Percentiles rank a stretch among this genome's conserved stretches.
These are phyloP conservation scores for Malus orientalis DNA, from an alignment of 306 rosid species.

Conservation along the genomic window DNA sequence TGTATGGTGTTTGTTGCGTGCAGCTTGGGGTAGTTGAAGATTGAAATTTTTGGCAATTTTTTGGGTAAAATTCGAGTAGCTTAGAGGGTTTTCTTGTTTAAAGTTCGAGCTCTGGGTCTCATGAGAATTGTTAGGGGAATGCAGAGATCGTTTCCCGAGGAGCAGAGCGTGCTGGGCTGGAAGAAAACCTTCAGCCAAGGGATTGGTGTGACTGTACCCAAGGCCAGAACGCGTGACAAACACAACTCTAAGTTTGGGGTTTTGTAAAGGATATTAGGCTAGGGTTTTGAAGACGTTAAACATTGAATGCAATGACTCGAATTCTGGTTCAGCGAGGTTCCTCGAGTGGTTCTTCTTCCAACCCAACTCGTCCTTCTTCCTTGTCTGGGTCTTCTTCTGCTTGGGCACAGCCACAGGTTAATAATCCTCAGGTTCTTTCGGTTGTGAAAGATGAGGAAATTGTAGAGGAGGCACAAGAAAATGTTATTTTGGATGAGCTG, in stretches of 20 bases:
- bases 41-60: conserved; percentile 17
- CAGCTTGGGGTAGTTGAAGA: conserved; percentile 43
- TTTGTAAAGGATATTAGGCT: conserved; percentile 5
- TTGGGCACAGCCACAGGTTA: conserved; percentile 42
- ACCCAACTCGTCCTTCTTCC: conserved; percentile 47
- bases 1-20: conserved; percentile 36
- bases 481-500: conserved; percentile 38
- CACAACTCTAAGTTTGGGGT: conserved; percentile 30
- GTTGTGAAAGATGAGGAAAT: conserved; percentile 53
- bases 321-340: conserved; percentile 76
- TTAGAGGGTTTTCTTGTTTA: conserved; percentile 73
- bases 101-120: conserved; percentile 83
- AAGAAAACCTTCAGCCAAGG: conserved; percentile 68
- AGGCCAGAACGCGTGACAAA: conserved; percentile 89
- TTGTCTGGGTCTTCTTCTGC: conserved; percentile 34
- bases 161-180: conserved; percentile 49
- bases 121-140: conserved; percentile 99
- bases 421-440: conserved; percentile 23
- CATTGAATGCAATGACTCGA: conserved; percentile 54
- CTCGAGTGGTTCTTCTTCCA: conserved; percentile 52
- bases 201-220: conserved; percentile 79
- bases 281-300: conserved; percentile 11
- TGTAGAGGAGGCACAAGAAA: conserved; percentile 42
- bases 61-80: conserved; percentile 61
- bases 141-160: conserved; percentile 91